These are phyloP conservation scores for Trichoderma citrinoviride DNA, from an alignment of 2,329 filamentous ascomycete species.

Conservation along the genomic window DNA sequence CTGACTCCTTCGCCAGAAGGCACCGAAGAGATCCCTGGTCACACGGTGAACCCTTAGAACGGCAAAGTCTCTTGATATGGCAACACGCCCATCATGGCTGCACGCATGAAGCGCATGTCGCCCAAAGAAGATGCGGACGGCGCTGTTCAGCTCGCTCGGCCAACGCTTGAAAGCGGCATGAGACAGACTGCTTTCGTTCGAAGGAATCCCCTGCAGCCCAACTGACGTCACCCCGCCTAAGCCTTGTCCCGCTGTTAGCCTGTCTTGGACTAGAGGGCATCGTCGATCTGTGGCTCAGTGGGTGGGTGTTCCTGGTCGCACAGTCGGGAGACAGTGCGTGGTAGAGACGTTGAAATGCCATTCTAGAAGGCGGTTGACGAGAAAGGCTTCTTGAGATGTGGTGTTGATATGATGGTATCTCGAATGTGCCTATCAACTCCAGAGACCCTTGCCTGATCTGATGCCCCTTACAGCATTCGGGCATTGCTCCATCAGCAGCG, in stretches of 20 bases:
- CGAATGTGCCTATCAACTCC: no score
- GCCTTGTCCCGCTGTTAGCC: slow-evolving; percentile 7
- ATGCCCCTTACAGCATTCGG: background rate
- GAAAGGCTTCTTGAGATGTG: background rate
- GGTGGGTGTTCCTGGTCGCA: slow-evolving; percentile 3
- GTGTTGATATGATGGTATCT: background rate
- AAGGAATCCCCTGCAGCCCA: slow-evolving; percentile 1
- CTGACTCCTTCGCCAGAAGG: background rate
- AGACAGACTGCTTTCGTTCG: slow-evolving; percentile 1
- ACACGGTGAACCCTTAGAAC: background rate
- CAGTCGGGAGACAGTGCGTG: slow-evolving; percentile 3
- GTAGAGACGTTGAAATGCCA: background rate
- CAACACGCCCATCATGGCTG: background rate
- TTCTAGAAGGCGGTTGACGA: background rate
- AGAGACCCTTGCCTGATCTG: background rate
- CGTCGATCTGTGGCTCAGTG: slow-evolving; percentile 6
- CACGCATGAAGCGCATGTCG: background rate
- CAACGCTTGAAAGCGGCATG: slow-evolving; percentile 1
- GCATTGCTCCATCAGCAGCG: background rate
- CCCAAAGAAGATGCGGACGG: background rate
- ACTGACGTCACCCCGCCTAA: slow-evolving; percentile 13
- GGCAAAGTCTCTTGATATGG: background rate
- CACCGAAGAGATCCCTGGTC: background rate
- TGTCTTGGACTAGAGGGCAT: slow-evolving; percentile 1
- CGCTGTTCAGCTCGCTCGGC: background rate